These are phyloP conservation scores for Colletotrichum sp. DNA, from an alignment of 2,329 filamentous ascomycete species.

Conservation along the genomic window DNA sequence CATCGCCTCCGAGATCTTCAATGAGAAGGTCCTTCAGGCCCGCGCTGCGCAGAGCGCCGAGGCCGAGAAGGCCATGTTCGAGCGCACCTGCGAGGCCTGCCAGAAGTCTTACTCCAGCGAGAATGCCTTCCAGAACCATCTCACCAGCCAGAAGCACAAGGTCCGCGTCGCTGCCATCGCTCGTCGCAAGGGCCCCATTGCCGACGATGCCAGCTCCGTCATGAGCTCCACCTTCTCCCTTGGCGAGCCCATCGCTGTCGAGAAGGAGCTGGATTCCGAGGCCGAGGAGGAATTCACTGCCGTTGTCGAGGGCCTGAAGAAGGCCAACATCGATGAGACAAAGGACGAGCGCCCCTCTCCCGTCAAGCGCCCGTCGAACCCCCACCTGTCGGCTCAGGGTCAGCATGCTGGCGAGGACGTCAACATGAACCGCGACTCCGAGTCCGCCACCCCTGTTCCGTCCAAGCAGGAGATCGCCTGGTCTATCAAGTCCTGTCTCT, in stretches of 20 bases:
- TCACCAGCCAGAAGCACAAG: slow-evolving; percentile 90
- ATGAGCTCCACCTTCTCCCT: slow-evolving; percentile 92
- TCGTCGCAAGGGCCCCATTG: slow-evolving; percentile 37
- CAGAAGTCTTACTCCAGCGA: slow-evolving; percentile 95
- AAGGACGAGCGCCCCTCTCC: slow-evolving; percentile 48
- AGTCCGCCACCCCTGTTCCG: slow-evolving; percentile 43
- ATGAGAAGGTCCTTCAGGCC: slow-evolving; percentile 92
- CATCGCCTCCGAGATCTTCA: slow-evolving; percentile 89
- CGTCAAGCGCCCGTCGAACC: slow-evolving; percentile 59
- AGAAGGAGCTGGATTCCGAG: slow-evolving; percentile 63
- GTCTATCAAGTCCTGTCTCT: slow-evolving; percentile 71
- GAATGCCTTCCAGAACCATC: slow-evolving; percentile 92
- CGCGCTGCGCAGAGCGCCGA: slow-evolving; percentile 84
- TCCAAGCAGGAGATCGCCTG: slow-evolving; percentile 38
- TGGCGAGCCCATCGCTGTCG: slow-evolving; percentile 71
- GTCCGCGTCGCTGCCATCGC: slow-evolving; percentile 58
- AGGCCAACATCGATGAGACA: slow-evolving; percentile 66
- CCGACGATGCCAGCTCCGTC: slow-evolving; percentile 76
- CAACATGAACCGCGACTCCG: slow-evolving; percentile 45
- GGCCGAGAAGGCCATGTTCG: slow-evolving; percentile 86
- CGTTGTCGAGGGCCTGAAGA: slow-evolving; percentile 78
- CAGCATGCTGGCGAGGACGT: slow-evolving; percentile 45
- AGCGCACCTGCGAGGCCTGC: slow-evolving; percentile 81
- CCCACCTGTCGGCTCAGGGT: slow-evolving; percentile 43
- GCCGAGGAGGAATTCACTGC: slow-evolving; percentile 77